These are phyloP conservation scores for Tricladium varicosporioides DNA, from an alignment of 2,329 filamentous ascomycete species.

Conservation along the genomic window DNA sequence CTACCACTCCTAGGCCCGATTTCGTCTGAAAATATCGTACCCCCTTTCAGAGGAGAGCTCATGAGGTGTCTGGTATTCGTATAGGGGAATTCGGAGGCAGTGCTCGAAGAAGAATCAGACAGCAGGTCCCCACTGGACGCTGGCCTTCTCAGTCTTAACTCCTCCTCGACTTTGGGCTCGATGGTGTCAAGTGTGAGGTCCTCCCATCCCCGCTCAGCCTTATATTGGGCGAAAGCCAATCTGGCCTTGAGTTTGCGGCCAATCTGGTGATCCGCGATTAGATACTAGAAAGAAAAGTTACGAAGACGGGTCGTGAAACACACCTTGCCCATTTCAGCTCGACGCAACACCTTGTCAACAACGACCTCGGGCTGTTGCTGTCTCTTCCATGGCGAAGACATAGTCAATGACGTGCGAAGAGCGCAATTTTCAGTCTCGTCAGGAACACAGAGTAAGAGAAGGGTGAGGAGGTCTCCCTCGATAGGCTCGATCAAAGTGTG, in stretches of 20 bases:
- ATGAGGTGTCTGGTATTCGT: conserved; percentile 55
- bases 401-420: conserved; percentile 29
- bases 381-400: conserved; percentile 59
- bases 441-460: not conserved
- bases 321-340: conserved; percentile 76
- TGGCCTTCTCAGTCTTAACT: conserved; percentile 65
- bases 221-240: conserved; percentile 93
- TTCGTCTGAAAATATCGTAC: conserved; percentile 77
- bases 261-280: conserved; percentile 57
- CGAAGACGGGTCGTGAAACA: conserved; percentile 22
- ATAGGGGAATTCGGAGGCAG: conserved; percentile 74
- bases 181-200: conserved; percentile 82
- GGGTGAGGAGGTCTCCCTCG: not conserved
- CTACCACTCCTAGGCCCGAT: conserved; percentile 56
- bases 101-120: conserved; percentile 79
- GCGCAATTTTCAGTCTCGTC: not conserved
- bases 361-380: conserved; percentile 62
- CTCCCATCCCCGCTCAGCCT: conserved; percentile 94
- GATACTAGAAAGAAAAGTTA: too few relatives aligned
- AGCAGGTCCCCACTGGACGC: conserved; percentile 67
- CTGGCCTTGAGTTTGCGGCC: conserved; percentile 90
- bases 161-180: conserved; percentile 78
- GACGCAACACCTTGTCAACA: conserved; percentile 66
- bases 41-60: conserved; percentile 82
- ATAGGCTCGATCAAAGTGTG: not conserved